Percentiles rank a stretch among this genome's conserved stretches.
phyloP scores from a whole-genome alignment of 768 basidiomycete genomes.

The Butyriboletus loyo region DNA sequence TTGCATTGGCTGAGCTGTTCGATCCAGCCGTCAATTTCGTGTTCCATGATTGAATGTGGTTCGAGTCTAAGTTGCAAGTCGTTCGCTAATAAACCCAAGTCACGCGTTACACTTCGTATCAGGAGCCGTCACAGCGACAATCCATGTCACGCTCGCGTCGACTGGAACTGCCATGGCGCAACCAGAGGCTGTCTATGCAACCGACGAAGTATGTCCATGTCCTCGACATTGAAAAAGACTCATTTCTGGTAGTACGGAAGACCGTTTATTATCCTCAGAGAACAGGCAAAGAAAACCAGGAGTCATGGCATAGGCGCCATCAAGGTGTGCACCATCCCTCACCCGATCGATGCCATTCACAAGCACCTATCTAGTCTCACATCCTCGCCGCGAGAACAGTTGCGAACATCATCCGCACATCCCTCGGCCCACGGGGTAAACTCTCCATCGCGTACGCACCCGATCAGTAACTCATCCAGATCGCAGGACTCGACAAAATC shows the following conservation, averaged over 20 bases:
- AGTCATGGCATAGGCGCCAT: constrained; percentile 93
- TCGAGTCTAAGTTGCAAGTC: constrained; percentile 25
- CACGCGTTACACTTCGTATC: constrained; percentile 30
- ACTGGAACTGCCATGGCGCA: constrained; percentile 27
- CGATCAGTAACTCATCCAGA: constrained; percentile 11
- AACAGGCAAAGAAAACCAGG: constrained; percentile 90
- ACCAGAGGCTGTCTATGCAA: constrained; percentile 76
- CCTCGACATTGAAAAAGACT: not conserved
- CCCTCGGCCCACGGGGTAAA: constrained; percentile 89
- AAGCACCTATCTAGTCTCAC: constrained; percentile 59
- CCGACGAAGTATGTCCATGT: constrained; percentile 65
- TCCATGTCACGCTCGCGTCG: constrained; percentile 26
- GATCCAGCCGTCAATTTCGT: constrained; percentile 95
- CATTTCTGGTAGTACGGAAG: constrained; percentile 68
- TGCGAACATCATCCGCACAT: constrained; percentile 92
- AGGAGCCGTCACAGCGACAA: constrained; percentile 19
- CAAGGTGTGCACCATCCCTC: constrained; percentile 54
- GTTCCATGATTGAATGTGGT: constrained; percentile 38
- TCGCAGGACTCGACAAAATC: constrained; percentile 87
- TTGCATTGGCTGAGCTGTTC: constrained; percentile 96
- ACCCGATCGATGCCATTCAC: constrained; percentile 1
- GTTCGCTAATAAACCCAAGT: constrained; percentile 15
- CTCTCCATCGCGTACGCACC: constrained; percentile 2
- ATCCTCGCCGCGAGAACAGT: constrained; percentile 95
- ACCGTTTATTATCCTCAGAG: constrained; percentile 96